A percentile compares a stretch with the other conserved stretches of the same genome.
Evolutionary conservation across 2,329 filamentous ascomycete species (phyloP).

Genomic region (Tolypocladium ophioglossoides): DNA sequence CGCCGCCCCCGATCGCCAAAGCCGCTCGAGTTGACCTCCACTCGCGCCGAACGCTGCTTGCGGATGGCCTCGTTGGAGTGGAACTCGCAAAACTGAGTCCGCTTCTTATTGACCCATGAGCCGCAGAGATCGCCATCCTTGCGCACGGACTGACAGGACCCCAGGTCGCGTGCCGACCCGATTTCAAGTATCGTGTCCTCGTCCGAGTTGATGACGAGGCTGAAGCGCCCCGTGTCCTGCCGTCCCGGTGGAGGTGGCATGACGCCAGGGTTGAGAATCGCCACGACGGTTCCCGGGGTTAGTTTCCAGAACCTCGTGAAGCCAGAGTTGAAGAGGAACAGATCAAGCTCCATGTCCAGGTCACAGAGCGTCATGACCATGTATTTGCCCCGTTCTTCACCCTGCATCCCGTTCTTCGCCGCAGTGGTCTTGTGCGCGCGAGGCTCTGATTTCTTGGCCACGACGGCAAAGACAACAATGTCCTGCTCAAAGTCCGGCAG

Average conservation of each 20-base stretch:
- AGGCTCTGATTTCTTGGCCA: conserved; percentile 82
- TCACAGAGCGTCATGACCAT: conserved; percentile 87
- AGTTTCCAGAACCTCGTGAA: conserved; percentile 93
- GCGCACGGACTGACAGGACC: conserved; percentile 75
- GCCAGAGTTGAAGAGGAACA: conserved; percentile 84
- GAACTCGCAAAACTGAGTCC: conserved; percentile 86
- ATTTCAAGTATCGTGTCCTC: conserved; percentile 87
- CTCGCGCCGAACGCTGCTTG: conserved; percentile 53
- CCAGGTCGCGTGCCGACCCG: conserved; percentile 73
- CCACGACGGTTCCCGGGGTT: conserved; percentile 81
- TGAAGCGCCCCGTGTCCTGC: conserved; percentile 73
- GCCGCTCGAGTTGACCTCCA: conserved; percentile 69
- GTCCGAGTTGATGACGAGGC: conserved; percentile 72
- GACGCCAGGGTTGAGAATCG: conserved; percentile 82
- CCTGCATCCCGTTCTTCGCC: conserved; percentile 31
- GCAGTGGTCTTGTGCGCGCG: conserved; percentile 42
- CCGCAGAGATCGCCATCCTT: conserved; percentile 76
- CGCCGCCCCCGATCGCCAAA: conserved; percentile 25
- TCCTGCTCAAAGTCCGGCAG: conserved; percentile 78
- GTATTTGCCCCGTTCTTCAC: conserved; percentile 65
- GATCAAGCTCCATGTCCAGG: conserved; percentile 79
- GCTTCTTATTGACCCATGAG: conserved; percentile 77
- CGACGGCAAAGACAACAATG: conserved; percentile 78
- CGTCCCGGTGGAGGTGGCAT: conserved; percentile 75
- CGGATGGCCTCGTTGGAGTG: conserved; percentile 76